Evolutionary conservation across 2,329 filamentous ascomycete genomes (phyloP).

Genomic region (Alternaria tenuissima): DNA sequence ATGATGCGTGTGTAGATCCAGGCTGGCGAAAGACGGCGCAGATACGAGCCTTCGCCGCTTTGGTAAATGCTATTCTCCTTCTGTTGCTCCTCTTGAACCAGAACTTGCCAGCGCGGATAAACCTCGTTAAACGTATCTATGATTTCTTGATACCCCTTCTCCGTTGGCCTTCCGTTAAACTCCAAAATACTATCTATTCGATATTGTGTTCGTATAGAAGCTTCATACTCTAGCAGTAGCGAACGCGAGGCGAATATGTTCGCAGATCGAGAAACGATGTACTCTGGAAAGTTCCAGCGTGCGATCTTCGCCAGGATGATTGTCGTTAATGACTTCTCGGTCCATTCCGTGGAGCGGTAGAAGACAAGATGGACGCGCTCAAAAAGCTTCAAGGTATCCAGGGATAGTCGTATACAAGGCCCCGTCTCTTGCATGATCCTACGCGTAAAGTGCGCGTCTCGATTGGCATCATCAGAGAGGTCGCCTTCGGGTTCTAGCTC

Average conservation of each 20-base stretch:
- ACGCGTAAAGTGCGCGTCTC: slow-evolving; percentile 75
- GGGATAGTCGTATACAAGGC: slow-evolving; percentile 81
- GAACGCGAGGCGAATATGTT: slow-evolving; percentile 85
- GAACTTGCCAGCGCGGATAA: slow-evolving; percentile 78
- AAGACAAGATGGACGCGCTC: slow-evolving; percentile 95
- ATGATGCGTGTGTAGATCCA: slow-evolving; percentile 94
- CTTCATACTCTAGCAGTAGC: slow-evolving; percentile 86
- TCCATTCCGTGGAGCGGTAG: slow-evolving; percentile 96
- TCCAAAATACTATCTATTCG: slow-evolving; percentile 84
- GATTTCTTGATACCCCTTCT: slow-evolving; percentile 71
- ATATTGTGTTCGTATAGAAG: slow-evolving; percentile 81
- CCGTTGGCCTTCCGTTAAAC: slow-evolving; percentile 73
- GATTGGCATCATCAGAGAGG: slow-evolving; percentile 62
- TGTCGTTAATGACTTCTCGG: slow-evolving; percentile 92
- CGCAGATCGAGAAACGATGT: slow-evolving; percentile 86
- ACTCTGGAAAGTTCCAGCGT: slow-evolving; percentile 84
- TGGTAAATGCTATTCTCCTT: slow-evolving; percentile 83
- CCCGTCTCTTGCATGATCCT: slow-evolving; percentile 83
- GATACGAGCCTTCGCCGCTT: slow-evolving; percentile 84
- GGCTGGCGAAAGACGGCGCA: slow-evolving; percentile 87
- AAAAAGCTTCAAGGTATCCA: slow-evolving; percentile 78
- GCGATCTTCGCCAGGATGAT: slow-evolving; percentile 94
- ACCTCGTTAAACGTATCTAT: slow-evolving; percentile 76
- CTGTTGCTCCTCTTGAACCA: slow-evolving; percentile 76
- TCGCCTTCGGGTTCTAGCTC: slow-evolving; percentile 43